Percentiles rank a stretch among this genome's conserved stretches.
These are phyloP conservation scores for Lasiodiplodia theobromae DNA, from an alignment of 2,329 filamentous ascomycete genomes.

Conservation along the genomic window DNA sequence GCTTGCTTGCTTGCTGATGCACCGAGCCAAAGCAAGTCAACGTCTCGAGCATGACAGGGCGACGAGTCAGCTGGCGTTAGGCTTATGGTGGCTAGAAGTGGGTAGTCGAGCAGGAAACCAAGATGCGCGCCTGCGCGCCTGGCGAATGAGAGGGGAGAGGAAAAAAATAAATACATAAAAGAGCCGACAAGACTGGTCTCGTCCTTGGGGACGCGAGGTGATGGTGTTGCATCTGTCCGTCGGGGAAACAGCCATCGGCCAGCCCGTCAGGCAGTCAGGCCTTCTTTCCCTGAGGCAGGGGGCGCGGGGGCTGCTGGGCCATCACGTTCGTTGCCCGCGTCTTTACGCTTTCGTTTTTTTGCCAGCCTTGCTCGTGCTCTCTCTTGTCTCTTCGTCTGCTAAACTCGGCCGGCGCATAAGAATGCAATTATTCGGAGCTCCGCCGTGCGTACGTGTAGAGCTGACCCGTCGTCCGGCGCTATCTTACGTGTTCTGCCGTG, in stretches of 20 bases:
- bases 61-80: constrained; percentile 16
- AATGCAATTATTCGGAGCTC: constrained; percentile 18
- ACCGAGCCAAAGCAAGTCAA: constrained; percentile 12
- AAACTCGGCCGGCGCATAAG: background rate
- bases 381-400: background rate
- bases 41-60: background rate
- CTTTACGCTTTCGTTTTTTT: background rate
- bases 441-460: constrained; percentile 5
- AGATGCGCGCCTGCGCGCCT: background rate
- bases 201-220: constrained; percentile 16
- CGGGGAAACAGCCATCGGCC: background rate
- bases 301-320: background rate
- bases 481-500: constrained; percentile 7
- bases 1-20: background rate
- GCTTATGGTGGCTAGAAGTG: background rate
- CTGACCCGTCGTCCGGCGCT: constrained; percentile 3
- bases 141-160: background rate
- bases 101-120: background rate
- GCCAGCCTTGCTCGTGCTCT: background rate
- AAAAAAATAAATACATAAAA: background rate
- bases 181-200: background rate
- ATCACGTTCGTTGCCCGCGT: background rate
- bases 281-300: background rate
- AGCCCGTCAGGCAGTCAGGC: constrained; percentile 22
- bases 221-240: constrained; percentile 23